A percentile compares a stretch with the other conserved stretches of the same genome.
These are phyloP conservation scores for Cyberlindnera euphorbiiphila DNA, from an alignment of 805 yeast genomes.

Conservation along the genomic window DNA sequence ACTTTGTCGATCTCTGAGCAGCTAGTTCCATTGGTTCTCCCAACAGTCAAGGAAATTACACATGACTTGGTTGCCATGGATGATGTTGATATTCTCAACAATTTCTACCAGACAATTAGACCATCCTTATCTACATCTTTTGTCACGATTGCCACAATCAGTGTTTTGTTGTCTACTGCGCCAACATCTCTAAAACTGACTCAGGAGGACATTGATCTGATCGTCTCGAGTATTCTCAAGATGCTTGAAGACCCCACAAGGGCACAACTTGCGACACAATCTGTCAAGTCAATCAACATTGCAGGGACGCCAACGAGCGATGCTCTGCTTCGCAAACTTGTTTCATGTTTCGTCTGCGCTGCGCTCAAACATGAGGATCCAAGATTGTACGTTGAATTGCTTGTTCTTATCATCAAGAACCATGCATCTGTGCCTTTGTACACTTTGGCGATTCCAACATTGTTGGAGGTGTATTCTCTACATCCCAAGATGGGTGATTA, in stretches of 20 bases:
- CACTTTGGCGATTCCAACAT: conserved; percentile 35
- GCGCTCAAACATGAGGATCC: conserved; percentile 25
- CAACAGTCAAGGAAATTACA: conserved; percentile 45
- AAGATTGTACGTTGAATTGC: conserved; percentile 32
- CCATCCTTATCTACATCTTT: conserved; percentile 21
- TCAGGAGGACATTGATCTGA: conserved; percentile 34
- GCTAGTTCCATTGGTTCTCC: conserved; percentile 49
- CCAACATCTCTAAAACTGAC: conserved; percentile 31
- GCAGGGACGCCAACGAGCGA: conserved; percentile 31
- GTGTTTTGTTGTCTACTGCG: conserved; percentile 42
- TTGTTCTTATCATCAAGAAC: conserved; percentile 19
- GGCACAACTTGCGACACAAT: conserved; percentile 48
- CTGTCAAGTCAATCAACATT: conserved; percentile 53
- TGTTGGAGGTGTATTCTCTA: conserved; percentile 30
- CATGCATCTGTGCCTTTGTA: conserved; percentile 21
- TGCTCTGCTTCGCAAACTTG: conserved; percentile 38
- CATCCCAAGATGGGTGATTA: conserved; percentile 32
- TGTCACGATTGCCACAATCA: conserved; percentile 36
- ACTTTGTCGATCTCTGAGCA: conserved; percentile 29
- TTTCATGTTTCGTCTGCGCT: conserved; percentile 41
- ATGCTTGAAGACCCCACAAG: conserved; percentile 35
- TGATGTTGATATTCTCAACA: conserved; percentile 28
- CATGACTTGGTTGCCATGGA: conserved; percentile 32
- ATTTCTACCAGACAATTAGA: conserved; percentile 37
- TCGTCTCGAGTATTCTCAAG: conserved; percentile 32